Conservation (phyloP, 108 stramenopile species). For the Cyclotella sp. region DNA sequence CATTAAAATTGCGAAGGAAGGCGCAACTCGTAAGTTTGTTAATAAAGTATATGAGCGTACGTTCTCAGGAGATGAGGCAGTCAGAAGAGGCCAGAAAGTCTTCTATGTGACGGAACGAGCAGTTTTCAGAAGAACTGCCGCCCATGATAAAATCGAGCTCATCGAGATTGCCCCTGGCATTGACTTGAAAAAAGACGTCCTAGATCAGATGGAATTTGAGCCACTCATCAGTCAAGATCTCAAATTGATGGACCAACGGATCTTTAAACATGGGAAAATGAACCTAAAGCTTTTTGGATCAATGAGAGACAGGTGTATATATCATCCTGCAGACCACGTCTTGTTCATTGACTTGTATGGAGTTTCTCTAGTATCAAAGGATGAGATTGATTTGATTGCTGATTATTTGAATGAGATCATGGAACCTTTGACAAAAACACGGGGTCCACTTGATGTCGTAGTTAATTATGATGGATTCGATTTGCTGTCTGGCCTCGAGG, state of each 20-base stretch:
- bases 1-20: constrained; percentile 66
- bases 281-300: constrained; percentile 65
- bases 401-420: constrained; percentile 49
- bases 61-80: constrained; percentile 77
- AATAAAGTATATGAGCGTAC: constrained; percentile 69
- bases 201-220: constrained; percentile 80
- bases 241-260: constrained; percentile 67
- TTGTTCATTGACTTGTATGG: constrained; percentile 72
- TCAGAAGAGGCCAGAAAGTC: constrained; percentile 74
- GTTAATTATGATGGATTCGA: constrained; percentile 72
- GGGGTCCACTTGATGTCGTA: constrained; percentile 61
- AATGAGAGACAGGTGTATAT: constrained; percentile 52
- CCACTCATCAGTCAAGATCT: constrained; percentile 66
- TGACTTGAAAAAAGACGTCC: constrained; percentile 77
- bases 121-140: constrained; percentile 71
- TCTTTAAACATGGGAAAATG: constrained; percentile 66
- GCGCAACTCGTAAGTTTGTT: constrained; percentile 77
- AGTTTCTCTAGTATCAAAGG: constrained; percentile 55
- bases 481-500: constrained; percentile 55
- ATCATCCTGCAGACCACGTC: constrained; percentile 62
- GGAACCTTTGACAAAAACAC: constrained; percentile 36
- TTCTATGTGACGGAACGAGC: constrained; percentile 82
- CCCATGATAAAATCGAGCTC: constrained; percentile 66
- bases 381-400: constrained; percentile 62
- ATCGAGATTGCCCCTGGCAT: constrained; percentile 87